These are phyloP conservation scores for Hygrocybe punicea DNA, from an alignment of 768 basidiomycete species.

Conservation along the genomic window DNA sequence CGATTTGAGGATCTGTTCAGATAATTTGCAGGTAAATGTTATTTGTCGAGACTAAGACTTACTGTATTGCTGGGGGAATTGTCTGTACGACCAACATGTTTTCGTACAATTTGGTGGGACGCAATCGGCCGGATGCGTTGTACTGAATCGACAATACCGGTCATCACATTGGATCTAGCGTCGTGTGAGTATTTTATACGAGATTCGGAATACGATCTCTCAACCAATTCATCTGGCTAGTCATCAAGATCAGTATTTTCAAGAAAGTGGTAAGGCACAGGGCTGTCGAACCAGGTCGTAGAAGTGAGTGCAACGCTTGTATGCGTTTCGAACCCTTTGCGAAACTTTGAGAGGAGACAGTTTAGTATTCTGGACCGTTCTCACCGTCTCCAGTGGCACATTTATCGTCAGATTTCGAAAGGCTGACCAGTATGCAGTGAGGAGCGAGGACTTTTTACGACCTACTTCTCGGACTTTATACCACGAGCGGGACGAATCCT, in stretches of 20 bases:
- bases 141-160: slow-evolving; percentile 68
- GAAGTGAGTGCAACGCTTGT: slow-evolving; percentile 54
- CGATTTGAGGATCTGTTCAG: slow-evolving; percentile 29
- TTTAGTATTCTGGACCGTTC: slow-evolving; percentile 13
- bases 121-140: slow-evolving; percentile 57
- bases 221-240: slow-evolving; percentile 61
- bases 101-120: slow-evolving; percentile 49
- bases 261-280: slow-evolving; percentile 1
- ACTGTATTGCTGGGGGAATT: slow-evolving; percentile 71
- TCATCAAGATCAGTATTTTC: background rate
- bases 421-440: slow-evolving; percentile 14
- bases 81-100: slow-evolving; percentile 76
- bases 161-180: slow-evolving; percentile 63
- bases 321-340: slow-evolving; percentile 61
- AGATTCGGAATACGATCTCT: slow-evolving; percentile 16
- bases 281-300: slow-evolving; percentile 46
- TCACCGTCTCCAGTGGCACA: slow-evolving; percentile 76
- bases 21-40: background rate
- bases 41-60: slow-evolving; percentile 24
- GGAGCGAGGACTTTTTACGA: slow-evolving; percentile 10
- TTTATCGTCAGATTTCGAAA: slow-evolving; percentile 30
- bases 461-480: slow-evolving; percentile 10
- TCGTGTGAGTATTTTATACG: slow-evolving; percentile 6
- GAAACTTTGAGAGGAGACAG: slow-evolving; percentile 13
- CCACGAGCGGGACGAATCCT: background rate